phyloP scores from a whole-genome alignment of 169 alveolate species.

The Neospora caninum region DNA sequence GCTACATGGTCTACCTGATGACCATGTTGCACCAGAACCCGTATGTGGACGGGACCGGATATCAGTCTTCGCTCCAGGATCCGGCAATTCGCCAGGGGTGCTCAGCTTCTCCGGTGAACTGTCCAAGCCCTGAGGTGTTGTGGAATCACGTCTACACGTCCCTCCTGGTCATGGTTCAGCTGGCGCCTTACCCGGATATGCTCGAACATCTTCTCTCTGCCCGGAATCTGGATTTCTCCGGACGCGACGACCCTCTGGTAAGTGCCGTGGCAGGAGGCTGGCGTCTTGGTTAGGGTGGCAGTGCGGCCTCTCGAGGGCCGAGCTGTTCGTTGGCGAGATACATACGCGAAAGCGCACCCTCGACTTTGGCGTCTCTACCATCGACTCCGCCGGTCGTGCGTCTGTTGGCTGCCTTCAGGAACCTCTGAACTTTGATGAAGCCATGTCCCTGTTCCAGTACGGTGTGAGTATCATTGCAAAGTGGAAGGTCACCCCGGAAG shows the following conservation, averaged over 20 bases:
- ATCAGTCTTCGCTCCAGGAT: conserved; percentile 8
- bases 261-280: not conserved
- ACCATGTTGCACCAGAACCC: conserved; percentile 36
- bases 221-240: not conserved
- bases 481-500: conserved; percentile 34
- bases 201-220: conserved; percentile 34
- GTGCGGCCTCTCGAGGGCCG: too few species aligned
- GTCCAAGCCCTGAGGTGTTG: conserved; percentile 46
- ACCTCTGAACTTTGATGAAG: not conserved
- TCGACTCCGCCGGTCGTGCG: not conserved
- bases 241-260: not conserved
- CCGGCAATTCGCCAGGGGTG: not conserved
- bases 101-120: conserved; percentile 1
- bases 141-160: conserved; percentile 57
- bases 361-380: too few species aligned
- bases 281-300: too few species aligned
- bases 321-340: too few species aligned
- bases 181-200: not conserved
- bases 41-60: conserved; percentile 11
- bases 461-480: not conserved
- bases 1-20: not conserved
- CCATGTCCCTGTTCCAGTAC: conserved; percentile 1
- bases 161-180: conserved; percentile 47
- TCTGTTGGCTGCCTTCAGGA: conserved; percentile 1
- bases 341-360: too few species aligned